Base-by-base conservation (phyloP, 805 yeast species). In the Lipomyces mesembrius region DNA sequence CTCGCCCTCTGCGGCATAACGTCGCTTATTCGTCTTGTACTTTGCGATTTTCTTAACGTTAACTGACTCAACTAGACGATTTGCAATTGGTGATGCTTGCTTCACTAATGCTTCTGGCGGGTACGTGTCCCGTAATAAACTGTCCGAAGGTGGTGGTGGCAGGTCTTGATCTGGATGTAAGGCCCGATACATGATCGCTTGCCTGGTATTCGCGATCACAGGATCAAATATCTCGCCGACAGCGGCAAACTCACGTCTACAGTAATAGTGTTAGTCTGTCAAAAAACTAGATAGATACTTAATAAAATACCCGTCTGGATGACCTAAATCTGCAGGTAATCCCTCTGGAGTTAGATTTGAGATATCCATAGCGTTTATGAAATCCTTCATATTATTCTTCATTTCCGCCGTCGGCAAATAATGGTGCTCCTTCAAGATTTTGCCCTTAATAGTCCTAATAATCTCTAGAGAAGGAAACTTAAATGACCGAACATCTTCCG, bases 401-500 rank as follows among this genome's bases (percentile, higher is more conserved):
- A 82, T 79, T 52, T 83, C 80, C 3, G 73, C 66, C 0, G 77
- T 72, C 2, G 85, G 85, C 22, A 78, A 65, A 39, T 75, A 67
- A 9, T 71, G 70, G 58, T 72, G 72, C 71, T 55, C 71, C 46
- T 54, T 73, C 71, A 67, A 67, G 69, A 54, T 77, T 74, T 67
- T 77, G 0, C 81, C 80, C 32, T 72, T 74, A 14, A 81, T 65
- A 3, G 79, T 75, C 9, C 76, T 73, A 32, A 85, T 69, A 25
- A 43, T 57, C 29, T 51, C 75, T 74, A 5, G 82, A 79, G 71
- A 89, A 2, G 92, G 85, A 17, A 86, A 80, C 71, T 85, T 84
- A 61, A 69, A 73, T 37, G 60, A 62, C 20, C 78, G 73, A 69
- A 87, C 89, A 75, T 92, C 97, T 70, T 91, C 96, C 55, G 84